Evolutionary conservation across 495 filamentous ascomycete species (phyloP).

Genomic region (Pyrenula massariospora): DNA sequence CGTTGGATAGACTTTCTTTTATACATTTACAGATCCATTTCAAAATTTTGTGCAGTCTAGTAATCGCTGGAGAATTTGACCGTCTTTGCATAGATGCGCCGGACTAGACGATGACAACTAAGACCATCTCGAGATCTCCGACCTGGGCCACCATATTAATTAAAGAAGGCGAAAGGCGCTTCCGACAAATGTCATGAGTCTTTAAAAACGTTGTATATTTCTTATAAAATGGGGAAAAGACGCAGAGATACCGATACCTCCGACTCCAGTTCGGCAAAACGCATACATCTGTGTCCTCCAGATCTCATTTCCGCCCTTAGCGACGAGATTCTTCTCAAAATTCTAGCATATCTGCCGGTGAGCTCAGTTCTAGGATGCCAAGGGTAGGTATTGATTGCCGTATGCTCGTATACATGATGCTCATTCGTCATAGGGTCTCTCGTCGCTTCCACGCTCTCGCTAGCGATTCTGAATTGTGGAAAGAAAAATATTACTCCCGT

Average conservation of each 20-base stretch:
- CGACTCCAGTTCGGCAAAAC: background rate
- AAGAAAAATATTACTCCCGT: constrained; percentile 71
- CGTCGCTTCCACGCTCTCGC: constrained; percentile 63
- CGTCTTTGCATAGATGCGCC: too few relatives aligned
- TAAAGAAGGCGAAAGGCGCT: too few relatives aligned
- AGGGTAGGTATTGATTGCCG: constrained; percentile 26
- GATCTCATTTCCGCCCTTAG: constrained; percentile 56
- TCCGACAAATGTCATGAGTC: too few relatives aligned
- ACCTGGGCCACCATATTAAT: too few relatives aligned
- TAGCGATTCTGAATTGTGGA: constrained; percentile 85
- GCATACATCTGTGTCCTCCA: background rate
- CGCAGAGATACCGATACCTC: background rate
- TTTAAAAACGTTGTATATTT: too few relatives aligned
- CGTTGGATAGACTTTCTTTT: too few relatives aligned
- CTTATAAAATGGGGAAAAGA: background rate
- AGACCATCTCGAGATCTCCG: too few relatives aligned
- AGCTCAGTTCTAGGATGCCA: constrained; percentile 32
- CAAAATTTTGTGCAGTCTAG: too few relatives aligned
- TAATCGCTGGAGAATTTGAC: too few relatives aligned
- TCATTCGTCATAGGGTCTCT: constrained; percentile 45
- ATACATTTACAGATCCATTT: too few relatives aligned
- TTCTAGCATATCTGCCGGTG: constrained; percentile 32
- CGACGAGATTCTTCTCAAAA: constrained; percentile 78
- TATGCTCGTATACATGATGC: background rate
- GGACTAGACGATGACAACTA: background rate